Evolutionary conservation across 129 eudicot species (phyloP), one percentile per base, ranked within the genome.

Genomic region (Arctium lappa): DNA sequence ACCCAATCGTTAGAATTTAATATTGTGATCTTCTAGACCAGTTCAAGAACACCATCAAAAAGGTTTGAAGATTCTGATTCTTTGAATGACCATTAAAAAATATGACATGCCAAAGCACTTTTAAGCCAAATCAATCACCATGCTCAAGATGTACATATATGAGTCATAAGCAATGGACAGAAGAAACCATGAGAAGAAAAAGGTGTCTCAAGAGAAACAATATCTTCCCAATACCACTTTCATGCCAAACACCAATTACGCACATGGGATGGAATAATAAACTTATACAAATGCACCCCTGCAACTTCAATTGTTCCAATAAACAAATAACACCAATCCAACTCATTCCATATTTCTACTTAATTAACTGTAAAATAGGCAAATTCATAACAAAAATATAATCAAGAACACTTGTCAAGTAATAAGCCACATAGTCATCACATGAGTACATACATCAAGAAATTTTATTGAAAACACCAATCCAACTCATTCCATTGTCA

Each of bases 61-160:
- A 16, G 40, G 3, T 38, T 29, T 79, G 3, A 5, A 53, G 65
- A 63, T 38, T 36, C 39, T 13, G 16, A 38, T 42, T 68, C 22
- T 37, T 63, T 15, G 69, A 75, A 76, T 32, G 69, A 56, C 71
- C 71, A 63, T 56, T 75, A 48, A 76, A 53, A 53, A n/a, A 56
- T 56, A 76, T 33, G 70, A 53, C 80, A 56, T n/a, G 22, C 31
- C 71, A 76, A 15, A 56, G 39, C 65, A 79, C 65, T 22, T 79
- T 69, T 65, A 6, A 66, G 40, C 66, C 33, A 79, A 66, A 62
- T 27, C 10, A 68, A 15, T 2, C 77, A 44, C 56, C 37, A 42
- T 75, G 38, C 66, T 75, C 79, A 42, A 44, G 56, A 75, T 16
- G 39, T 37, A 44, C 31, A 75, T 36, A 13, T 39, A 38, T 75